These are phyloP conservation scores for Pyrrhoderma noxium DNA, from an alignment of 1,284 basidiomycete genomes.

Conservation along the genomic window DNA sequence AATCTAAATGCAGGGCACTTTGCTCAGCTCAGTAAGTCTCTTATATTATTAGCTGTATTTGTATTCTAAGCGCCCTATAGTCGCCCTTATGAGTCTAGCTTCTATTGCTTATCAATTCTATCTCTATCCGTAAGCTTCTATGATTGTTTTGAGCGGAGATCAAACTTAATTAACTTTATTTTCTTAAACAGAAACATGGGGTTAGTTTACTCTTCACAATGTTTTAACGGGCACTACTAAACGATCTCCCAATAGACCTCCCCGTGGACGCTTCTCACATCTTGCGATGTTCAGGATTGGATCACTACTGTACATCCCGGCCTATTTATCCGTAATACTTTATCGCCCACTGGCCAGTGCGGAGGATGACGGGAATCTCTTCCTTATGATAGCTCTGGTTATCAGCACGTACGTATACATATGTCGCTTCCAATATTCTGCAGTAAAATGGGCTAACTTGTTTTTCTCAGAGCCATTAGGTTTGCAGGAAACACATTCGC, in stretches of 20 bases:
- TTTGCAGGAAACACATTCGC: conserved; percentile 73
- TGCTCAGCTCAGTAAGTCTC: conserved; percentile 64
- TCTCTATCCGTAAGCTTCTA: conserved; percentile 68
- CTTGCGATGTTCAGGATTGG: conserved; percentile 80
- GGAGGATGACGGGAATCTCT: conserved; percentile 51
- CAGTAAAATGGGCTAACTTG: background rate
- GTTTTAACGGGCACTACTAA: background rate
- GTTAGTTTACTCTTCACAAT: conserved; percentile 31
- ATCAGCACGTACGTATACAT: conserved; percentile 58
- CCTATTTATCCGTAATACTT: conserved; percentile 65
- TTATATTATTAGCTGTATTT: conserved; percentile 7
- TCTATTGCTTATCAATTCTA: conserved; percentile 81
- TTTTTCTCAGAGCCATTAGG: conserved; percentile 49
- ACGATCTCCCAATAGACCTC: conserved; percentile 34
- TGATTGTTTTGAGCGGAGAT: too few relatives aligned
- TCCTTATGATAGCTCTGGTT: conserved; percentile 67
- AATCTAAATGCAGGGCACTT: conserved; percentile 74
- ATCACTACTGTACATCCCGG: conserved; percentile 68
- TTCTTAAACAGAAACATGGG: conserved; percentile 41
- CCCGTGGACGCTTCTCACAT: conserved; percentile 76
- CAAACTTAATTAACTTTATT: conserved; percentile 24
- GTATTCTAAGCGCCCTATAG: conserved; percentile 31
- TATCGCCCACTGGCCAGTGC: conserved; percentile 62
- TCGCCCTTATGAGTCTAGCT: conserved; percentile 73
- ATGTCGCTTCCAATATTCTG: background rate